phyloP scores from a whole-genome alignment of 2,329 filamentous ascomycete species.

The Penicillium capsulatum region DNA sequence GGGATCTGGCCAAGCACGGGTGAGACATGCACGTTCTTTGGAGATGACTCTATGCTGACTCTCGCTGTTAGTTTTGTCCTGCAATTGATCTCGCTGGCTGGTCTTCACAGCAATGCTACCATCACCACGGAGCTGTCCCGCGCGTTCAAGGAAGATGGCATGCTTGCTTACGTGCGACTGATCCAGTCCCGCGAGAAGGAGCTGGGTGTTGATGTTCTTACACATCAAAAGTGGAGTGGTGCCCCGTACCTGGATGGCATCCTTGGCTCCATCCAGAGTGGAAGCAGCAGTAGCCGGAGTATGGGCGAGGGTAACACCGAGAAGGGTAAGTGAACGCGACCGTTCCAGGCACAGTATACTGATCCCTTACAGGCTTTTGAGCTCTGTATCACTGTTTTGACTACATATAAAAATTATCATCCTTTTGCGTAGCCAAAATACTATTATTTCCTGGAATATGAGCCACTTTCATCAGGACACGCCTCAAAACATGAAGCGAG shows the following conservation, averaged over 20 bases:
- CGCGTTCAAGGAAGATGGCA: conserved; percentile 83
- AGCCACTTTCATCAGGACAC: no score
- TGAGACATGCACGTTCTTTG: conserved; percentile 47
- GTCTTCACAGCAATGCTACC: conserved; percentile 60
- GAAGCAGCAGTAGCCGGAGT: conserved; percentile 80
- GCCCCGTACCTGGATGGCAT: conserved; percentile 81
- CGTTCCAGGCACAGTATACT: no score
- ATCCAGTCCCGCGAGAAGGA: conserved; percentile 90
- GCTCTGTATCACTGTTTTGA: no score
- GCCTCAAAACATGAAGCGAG: no score
- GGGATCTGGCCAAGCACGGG: conserved; percentile 89
- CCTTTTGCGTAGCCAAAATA: no score
- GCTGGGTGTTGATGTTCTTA: conserved; percentile 83
- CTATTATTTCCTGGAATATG: no score
- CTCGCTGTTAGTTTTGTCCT: conserved; percentile 50
- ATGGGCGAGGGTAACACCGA: conserved; percentile 97
- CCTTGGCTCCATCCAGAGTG: conserved; percentile 82
- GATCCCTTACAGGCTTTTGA: no score
- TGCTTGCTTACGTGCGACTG: conserved; percentile 95
- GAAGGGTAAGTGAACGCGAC: conserved; percentile 39
- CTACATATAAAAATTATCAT: no score
- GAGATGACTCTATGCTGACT: conserved; percentile 12
- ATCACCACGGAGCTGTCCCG: conserved; percentile 70
- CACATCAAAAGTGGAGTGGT: conserved; percentile 78
- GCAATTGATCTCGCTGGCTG: conserved; percentile 62